Percentiles rank a stretch among this genome's conserved stretches.
Conservation (phyloP, 2,329 filamentous ascomycete species). For the Calonectria henricotiae region DNA sequence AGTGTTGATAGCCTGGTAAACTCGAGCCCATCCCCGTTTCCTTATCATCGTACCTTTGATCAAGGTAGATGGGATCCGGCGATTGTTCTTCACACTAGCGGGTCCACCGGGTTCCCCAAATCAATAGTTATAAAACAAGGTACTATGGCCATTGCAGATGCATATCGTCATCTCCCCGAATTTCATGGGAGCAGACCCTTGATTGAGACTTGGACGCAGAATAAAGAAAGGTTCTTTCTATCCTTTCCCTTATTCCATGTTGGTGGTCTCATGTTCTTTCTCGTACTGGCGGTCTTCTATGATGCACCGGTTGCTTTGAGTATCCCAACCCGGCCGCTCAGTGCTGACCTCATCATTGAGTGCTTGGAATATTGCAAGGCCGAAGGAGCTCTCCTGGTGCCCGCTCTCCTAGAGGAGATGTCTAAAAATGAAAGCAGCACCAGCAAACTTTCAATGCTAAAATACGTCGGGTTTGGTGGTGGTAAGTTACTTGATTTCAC, state of each 20-base stretch:
- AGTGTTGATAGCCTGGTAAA: not conserved
- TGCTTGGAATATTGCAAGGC: constrained; percentile 52
- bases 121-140: constrained; percentile 43
- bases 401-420: constrained; percentile 64
- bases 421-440: constrained; percentile 55
- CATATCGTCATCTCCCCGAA: constrained; percentile 27
- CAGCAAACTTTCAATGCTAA: constrained; percentile 55
- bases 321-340: constrained; percentile 56
- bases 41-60: constrained; percentile 53
- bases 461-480: constrained; percentile 58
- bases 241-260: constrained; percentile 50
- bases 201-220: constrained; percentile 9
- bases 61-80: constrained; percentile 53
- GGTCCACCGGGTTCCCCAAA: constrained; percentile 57
- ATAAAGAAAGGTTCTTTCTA: constrained; percentile 33
- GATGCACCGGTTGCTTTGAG: constrained; percentile 50
- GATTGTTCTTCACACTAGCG: constrained; percentile 57
- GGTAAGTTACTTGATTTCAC: constrained; percentile 49
- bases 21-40: constrained; percentile 45
- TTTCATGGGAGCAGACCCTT: constrained; percentile 28
- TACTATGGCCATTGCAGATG: constrained; percentile 40
- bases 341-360: constrained; percentile 55
- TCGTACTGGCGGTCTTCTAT: constrained; percentile 34
- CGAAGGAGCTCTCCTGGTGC: constrained; percentile 56
- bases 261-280: constrained; percentile 35